Conservation (phyloP, 2,329 filamentous ascomycete genomes). For the Alternaria arbusti region DNA sequence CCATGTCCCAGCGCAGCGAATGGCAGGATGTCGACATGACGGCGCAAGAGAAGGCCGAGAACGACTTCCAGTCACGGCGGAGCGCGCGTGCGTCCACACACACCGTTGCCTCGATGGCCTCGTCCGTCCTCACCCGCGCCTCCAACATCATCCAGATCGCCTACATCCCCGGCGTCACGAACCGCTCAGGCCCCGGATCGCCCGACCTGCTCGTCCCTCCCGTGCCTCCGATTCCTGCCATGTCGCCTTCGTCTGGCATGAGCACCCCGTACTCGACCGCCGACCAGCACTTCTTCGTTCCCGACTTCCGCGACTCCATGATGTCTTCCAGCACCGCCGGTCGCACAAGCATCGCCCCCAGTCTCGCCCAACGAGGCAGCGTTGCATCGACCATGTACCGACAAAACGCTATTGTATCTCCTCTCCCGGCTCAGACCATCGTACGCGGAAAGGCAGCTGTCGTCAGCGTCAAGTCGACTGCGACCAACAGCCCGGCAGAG, state of each 20-base stretch:
- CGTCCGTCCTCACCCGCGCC: conserved; percentile 90
- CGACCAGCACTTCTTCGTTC: conserved; percentile 92
- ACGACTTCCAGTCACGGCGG: conserved; percentile 61
- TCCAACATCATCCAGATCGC: conserved; percentile 99
- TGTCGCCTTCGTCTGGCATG: conserved; percentile 62
- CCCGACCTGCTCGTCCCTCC: conserved; percentile 84
- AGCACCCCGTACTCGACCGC: conserved; percentile 63
- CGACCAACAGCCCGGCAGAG: conserved; percentile 60
- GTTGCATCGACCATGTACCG: conserved; percentile 94
- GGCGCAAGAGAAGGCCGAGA: conserved; percentile 62
- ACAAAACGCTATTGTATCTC: conserved; percentile 84
- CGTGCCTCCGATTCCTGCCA: conserved; percentile 83
- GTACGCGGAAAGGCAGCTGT: conserved; percentile 89
- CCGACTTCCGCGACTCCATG: conserved; percentile 88
- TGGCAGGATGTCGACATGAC: conserved; percentile 63
- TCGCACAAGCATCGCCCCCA: conserved; percentile 57
- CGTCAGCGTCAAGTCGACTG: conserved; percentile 83
- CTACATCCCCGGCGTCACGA: conserved; percentile 96
- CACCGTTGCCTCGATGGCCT: conserved; percentile 90
- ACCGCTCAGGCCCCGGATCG: conserved; percentile 84
- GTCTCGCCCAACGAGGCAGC: conserved; percentile 56
- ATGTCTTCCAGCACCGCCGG: conserved; percentile 76
- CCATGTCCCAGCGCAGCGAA: conserved; percentile 58
- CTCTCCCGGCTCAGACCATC: conserved; percentile 80
- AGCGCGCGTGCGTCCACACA: conserved; percentile 78